Evolutionary conservation across 768 basidiomycete species (phyloP), one percentile per base, ranked within the genome.

Genomic region (Sarcodon aspratus): DNA sequence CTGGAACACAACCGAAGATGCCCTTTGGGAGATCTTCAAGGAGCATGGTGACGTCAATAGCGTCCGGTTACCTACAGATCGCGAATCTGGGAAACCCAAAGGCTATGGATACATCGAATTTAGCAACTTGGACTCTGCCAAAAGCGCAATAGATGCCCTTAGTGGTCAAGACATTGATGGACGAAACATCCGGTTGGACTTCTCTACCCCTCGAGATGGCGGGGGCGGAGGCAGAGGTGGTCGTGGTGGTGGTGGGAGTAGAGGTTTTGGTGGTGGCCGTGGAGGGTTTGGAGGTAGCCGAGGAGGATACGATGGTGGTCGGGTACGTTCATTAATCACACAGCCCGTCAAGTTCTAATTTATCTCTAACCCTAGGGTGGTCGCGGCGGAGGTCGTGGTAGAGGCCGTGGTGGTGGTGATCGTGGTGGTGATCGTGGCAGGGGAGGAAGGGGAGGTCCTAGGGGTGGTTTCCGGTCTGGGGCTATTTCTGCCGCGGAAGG

Each of bases 91-190:
- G 31, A 76, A 73, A 52, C 82, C 89, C 43, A 98, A 97, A 66
- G 96, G 96, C 59, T 98, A 95, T 66, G 96, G 82, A 17, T 98
- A 98, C 66, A 87, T 99, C 60, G 92, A 97, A 66, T 96, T 94
- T 66, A 78, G 82, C 55, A 82, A 84, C 56, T 59, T 90, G 36
- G 86, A 82, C 27, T 69, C 75, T 48, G 88, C 96, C 9, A 83
- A 82, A 68, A 82, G 81, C 61, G 95, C 95, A 3, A 78, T 80
- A 52, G 79, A 75, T 57, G 78, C 75, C 4, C 71, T 78, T 27
- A 73, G 75, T 36, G 87, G 89, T 33, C 65, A 70, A 50, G 88
- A 93, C 51, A 73, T 96, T 45, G 86, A 82, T 33, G 95, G 95
- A 6, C 79, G 96, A 46, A 57, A 67, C 31, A 70, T 95, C 52